These are phyloP conservation scores for Aspergillus quadricinctus DNA, from an alignment of 2,329 filamentous ascomycete species.

Conservation along the genomic window DNA sequence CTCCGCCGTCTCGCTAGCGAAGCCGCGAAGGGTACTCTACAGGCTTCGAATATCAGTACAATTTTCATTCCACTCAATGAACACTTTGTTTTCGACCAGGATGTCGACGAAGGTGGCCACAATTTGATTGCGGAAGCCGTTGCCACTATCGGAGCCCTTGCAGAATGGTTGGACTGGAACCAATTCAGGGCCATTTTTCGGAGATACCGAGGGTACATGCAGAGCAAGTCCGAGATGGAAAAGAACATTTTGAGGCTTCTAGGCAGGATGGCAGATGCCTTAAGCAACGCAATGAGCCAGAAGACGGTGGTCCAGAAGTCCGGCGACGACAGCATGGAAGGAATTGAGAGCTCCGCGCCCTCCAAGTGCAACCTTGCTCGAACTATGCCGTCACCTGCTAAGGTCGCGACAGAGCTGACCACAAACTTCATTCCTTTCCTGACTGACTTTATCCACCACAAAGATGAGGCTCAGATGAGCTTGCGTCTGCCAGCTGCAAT, in stretches of 20 bases:
- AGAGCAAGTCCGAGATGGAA: conserved; percentile 73
- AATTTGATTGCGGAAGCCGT: conserved; percentile 83
- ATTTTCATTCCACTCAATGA: conserved; percentile 90
- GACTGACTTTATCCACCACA: conserved; percentile 82
- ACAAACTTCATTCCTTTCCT: conserved; percentile 74
- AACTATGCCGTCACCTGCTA: conserved; percentile 63
- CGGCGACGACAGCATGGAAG: conserved; percentile 22
- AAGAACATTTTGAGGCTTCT: conserved; percentile 82
- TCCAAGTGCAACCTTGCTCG: conserved; percentile 50
- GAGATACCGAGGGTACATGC: conserved; percentile 77
- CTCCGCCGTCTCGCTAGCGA: conserved; percentile 70
- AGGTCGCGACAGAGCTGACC: conserved; percentile 67
- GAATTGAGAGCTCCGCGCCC: conserved; percentile 22
- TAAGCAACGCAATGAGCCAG: conserved; percentile 53
- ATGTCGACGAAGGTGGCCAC: conserved; percentile 71
- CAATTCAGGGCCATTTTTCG: conserved; percentile 83
- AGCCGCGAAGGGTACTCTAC: conserved; percentile 60
- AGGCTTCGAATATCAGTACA: conserved; percentile 73
- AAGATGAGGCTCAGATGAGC: conserved; percentile 91
- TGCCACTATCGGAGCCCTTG: conserved; percentile 70
- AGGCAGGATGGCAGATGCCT: conserved; percentile 72
- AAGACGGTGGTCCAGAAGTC: conserved; percentile 17
- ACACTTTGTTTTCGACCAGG: conserved; percentile 84
- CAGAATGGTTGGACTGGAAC: conserved; percentile 77
- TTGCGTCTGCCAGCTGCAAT: conserved; percentile 86